Conservation (phyloP, 2,329 filamentous ascomycete genomes). For the Colletotrichum tofieldiae region DNA sequence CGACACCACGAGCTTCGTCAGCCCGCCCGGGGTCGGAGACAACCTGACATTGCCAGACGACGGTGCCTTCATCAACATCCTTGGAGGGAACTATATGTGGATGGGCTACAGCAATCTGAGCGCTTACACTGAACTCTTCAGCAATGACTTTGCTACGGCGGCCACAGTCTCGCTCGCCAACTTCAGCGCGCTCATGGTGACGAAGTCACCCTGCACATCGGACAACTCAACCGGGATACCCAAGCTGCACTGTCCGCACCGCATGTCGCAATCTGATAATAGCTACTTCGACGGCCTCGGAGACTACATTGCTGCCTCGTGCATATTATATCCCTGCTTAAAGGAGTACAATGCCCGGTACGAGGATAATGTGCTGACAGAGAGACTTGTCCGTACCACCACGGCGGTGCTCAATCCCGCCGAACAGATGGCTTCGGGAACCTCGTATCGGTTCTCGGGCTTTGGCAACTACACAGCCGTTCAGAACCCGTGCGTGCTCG, state of each 20-base stretch:
- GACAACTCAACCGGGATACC: constrained; percentile 4
- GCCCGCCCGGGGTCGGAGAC: neutral
- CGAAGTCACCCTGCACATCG: constrained; percentile 16
- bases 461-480: constrained; percentile 31
- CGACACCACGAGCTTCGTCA: constrained; percentile 35
- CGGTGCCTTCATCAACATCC: constrained; percentile 27
- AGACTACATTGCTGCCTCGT: constrained; percentile 28
- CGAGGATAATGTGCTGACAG: constrained; percentile 14
- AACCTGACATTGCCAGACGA: constrained; percentile 32
- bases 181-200: constrained; percentile 30
- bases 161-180: constrained; percentile 27
- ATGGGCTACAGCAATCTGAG: constrained; percentile 35
- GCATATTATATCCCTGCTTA: constrained; percentile 29
- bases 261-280: constrained; percentile 1
- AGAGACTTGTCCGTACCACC: constrained; percentile 34
- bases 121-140: constrained; percentile 18
- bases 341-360: constrained; percentile 27
- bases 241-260: constrained; percentile 26
- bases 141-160: constrained; percentile 5
- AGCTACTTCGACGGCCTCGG: neutral
- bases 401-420: constrained; percentile 9
- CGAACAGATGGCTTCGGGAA: neutral
- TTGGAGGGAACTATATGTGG: constrained; percentile 29
- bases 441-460: neutral
- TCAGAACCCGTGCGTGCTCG: constrained; percentile 21